Percentiles rank a stretch among this genome's conserved stretches.
Conservation (phyloP, 2,329 filamentous ascomycete genomes). For the Grosmannia penicillata region DNA sequence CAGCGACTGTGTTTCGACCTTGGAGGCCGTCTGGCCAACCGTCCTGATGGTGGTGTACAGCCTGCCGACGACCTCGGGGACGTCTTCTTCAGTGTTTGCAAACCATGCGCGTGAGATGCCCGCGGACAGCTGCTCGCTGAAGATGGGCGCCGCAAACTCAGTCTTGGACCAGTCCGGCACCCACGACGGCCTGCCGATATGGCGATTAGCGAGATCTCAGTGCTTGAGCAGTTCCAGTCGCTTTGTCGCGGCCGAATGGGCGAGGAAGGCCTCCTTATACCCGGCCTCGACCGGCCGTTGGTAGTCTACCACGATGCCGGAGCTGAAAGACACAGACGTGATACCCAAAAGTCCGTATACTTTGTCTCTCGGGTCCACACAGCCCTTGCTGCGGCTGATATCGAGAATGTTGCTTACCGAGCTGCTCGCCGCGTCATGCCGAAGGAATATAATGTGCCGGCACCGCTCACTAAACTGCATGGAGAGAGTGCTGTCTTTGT, state of each 20-base stretch:
- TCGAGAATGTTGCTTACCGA: constrained; percentile 2
- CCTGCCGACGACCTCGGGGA: background rate
- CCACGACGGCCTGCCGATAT: constrained; percentile 1
- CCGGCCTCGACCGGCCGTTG: background rate
- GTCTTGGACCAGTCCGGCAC: constrained; percentile 1
- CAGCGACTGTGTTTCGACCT: background rate
- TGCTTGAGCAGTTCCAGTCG: constrained; percentile 2
- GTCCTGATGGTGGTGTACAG: background rate
- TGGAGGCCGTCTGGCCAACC: background rate
- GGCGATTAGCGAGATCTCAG: background rate
- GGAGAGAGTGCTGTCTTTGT: constrained; percentile 2
- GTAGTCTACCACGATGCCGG: background rate
- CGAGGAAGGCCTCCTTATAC: background rate
- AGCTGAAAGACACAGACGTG: background rate
- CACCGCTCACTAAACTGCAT: constrained; percentile 3
- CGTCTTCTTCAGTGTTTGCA: background rate
- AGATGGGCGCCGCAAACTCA: background rate
- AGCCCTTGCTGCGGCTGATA: constrained; percentile 1
- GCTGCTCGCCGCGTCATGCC: background rate
- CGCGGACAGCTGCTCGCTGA: constrained; percentile 2
- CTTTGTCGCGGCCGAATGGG: background rate
- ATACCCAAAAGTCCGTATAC: constrained; percentile 3
- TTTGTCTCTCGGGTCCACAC: constrained; percentile 1
- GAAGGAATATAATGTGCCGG: constrained; percentile 2
- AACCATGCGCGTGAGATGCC: constrained; percentile 2